phyloP scores from a whole-genome alignment of 495 filamentous ascomycete species.

The Talaromyces adpressus region DNA sequence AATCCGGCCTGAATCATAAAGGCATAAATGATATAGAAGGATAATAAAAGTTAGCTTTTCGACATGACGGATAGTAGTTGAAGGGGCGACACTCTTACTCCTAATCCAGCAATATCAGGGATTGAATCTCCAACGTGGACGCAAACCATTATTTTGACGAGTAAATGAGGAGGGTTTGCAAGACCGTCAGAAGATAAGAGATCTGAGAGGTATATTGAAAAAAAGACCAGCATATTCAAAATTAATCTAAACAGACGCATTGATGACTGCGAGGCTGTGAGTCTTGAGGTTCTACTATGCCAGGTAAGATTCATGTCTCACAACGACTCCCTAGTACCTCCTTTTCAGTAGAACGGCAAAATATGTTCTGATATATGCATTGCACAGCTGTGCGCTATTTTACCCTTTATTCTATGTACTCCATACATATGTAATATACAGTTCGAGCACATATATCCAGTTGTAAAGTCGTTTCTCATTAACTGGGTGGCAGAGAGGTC shows the following conservation, averaged over 20 bases:
- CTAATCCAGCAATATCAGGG: slow-evolving; percentile 1
- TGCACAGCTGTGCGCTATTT: no score
- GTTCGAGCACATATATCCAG: no score
- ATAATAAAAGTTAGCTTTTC: not conserved
- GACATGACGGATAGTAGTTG: not conserved
- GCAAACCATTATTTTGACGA: not conserved
- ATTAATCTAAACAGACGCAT: not conserved
- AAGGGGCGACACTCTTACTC: not conserved
- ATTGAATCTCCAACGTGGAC: not conserved
- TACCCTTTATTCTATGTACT: no score
- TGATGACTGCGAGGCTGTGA: not conserved
- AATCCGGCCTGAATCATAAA: slow-evolving; percentile 4
- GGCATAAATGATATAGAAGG: slow-evolving; percentile 7
- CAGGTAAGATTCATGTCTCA: not conserved
- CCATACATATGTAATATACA: no score
- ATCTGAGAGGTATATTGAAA: not conserved
- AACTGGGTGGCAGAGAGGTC: no score
- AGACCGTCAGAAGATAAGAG: not conserved
- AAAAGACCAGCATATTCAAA: not conserved
- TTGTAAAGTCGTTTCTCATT: no score
- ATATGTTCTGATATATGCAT: no score
- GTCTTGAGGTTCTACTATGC: no score
- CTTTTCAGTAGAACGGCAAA: no score
- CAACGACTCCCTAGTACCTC: no score
- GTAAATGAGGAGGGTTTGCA: not conserved